These are phyloP conservation scores for Tephrocybe sp. DNA, from an alignment of 768 basidiomycete species.

Conservation along the genomic window DNA sequence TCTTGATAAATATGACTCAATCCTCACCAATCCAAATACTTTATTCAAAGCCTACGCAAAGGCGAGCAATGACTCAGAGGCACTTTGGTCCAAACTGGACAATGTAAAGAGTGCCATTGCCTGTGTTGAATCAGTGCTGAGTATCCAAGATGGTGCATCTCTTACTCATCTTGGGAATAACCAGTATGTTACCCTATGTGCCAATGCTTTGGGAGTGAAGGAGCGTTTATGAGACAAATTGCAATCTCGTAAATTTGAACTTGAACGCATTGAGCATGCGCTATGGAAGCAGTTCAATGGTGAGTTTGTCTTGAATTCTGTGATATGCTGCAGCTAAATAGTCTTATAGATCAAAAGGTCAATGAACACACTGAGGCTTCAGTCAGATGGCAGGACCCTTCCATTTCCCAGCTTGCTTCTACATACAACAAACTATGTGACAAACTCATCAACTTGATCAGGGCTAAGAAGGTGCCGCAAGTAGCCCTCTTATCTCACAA, in stretches of 20 bases:
- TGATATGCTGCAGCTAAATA: neutral
- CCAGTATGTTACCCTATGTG: slow-evolving; percentile 7
- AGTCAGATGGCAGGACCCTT: slow-evolving; percentile 23
- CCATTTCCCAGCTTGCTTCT: slow-evolving; percentile 19
- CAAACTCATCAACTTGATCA: slow-evolving; percentile 19
- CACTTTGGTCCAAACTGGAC: neutral
- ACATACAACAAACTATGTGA: slow-evolving; percentile 27
- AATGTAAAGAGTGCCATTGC: neutral
- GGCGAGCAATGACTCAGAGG: neutral
- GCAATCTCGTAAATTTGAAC: slow-evolving; percentile 24
- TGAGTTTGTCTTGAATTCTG: slow-evolving; percentile 3
- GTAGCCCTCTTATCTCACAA: slow-evolving; percentile 19
- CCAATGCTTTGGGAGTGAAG: slow-evolving; percentile 26
- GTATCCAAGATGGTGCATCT: neutral
- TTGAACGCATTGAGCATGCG: slow-evolving; percentile 19
- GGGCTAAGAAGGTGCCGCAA: slow-evolving; percentile 16
- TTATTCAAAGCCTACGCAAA: neutral
- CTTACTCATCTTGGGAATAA: slow-evolving; percentile 1
- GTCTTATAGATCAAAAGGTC: slow-evolving; percentile 22
- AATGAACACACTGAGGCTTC: slow-evolving; percentile 23
- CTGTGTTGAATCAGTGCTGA: neutral
- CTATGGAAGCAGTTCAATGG: slow-evolving; percentile 17
- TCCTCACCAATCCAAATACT: neutral
- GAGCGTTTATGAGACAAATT: slow-evolving; percentile 17
- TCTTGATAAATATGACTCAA: neutral